Conservation (phyloP, 2,329 filamentous ascomycete species). For the Fusarium sp. region DNA sequence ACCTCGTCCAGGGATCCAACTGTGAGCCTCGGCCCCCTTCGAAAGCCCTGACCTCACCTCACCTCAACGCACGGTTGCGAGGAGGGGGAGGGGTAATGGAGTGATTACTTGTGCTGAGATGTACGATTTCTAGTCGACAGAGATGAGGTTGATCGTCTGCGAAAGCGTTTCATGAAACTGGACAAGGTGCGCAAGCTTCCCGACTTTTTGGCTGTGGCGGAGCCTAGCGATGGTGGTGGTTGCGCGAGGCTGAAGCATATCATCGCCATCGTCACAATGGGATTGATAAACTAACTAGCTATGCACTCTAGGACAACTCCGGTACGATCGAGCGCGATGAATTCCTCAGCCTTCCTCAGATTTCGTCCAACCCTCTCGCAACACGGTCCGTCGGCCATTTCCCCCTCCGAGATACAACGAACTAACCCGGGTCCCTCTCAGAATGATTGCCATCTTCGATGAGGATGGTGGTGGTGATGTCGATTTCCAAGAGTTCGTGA, state of each 20-base stretch:
- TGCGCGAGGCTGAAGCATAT: background rate
- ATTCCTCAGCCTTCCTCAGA: slow-evolving; percentile 96
- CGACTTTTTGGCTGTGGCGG: slow-evolving; percentile 16
- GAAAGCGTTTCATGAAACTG: slow-evolving; percentile 99
- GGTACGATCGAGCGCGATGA: slow-evolving; percentile 99
- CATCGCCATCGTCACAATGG: slow-evolving; percentile 1
- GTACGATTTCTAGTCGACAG: slow-evolving; percentile 78
- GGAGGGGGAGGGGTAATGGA: slow-evolving; percentile 11
- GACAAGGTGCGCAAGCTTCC: slow-evolving; percentile 79
- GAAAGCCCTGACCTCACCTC: slow-evolving; percentile 20
- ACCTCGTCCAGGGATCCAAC: slow-evolving; percentile 96
- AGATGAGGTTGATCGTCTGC: slow-evolving; percentile 94
- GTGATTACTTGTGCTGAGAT: slow-evolving; percentile 34
- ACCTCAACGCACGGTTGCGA: slow-evolving; percentile 14
- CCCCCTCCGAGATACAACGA: background rate
- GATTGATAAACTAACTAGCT: slow-evolving; percentile 9
- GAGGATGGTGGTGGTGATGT: slow-evolving; percentile 98
- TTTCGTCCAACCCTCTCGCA: slow-evolving; percentile 96
- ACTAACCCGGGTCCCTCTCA: slow-evolving; percentile 53
- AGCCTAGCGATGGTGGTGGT: slow-evolving; percentile 2
- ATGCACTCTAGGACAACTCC: slow-evolving; percentile 81
- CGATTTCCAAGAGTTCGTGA: slow-evolving; percentile 99
- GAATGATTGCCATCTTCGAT: slow-evolving; percentile 99
- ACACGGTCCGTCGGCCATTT: slow-evolving; percentile 74
- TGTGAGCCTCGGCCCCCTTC: slow-evolving; percentile 67